Evolutionary conservation across 116 monocot genomes (phyloP).

Genomic region (Zostera marina): DNA sequence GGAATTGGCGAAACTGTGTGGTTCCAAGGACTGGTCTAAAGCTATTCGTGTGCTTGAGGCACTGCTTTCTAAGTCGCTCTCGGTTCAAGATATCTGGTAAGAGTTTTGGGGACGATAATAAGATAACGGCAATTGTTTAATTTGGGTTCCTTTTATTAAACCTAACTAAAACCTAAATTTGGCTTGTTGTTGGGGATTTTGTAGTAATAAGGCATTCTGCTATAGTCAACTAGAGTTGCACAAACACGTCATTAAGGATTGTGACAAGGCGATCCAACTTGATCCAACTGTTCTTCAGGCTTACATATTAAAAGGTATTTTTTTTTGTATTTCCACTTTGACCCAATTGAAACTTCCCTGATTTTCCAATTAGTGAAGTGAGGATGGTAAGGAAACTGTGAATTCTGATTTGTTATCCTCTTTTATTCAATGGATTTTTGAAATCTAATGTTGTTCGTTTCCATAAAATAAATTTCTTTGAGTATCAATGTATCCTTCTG

Average conservation of each 20-base stretch:
- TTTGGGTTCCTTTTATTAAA: too few species aligned
- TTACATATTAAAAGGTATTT: constrained; percentile 65
- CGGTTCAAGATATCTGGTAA: constrained; percentile 81
- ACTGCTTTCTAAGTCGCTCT: constrained; percentile 38
- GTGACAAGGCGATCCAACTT: constrained; percentile 53
- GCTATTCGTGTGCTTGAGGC: constrained; percentile 83
- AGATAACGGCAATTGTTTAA: too few species aligned
- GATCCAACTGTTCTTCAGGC: constrained; percentile 35
- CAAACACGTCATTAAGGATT: constrained; percentile 71
- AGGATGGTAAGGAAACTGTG: too few species aligned
- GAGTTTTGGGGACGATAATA: too few species aligned
- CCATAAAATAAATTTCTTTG: too few species aligned
- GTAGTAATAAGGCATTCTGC: constrained; percentile 71
- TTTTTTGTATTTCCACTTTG: background rate
- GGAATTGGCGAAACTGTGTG: constrained; percentile 76
- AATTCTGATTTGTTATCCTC: too few species aligned
- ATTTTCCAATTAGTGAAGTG: background rate
- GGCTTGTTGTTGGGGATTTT: constrained; percentile 3
- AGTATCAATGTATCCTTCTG: too few species aligned
- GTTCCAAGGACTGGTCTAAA: constrained; percentile 82
- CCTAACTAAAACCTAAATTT: background rate
- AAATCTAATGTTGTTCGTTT: too few species aligned
- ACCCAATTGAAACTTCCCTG: background rate
- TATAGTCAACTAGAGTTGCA: constrained; percentile 63
- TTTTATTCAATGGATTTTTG: too few species aligned